Evolutionary conservation across 495 filamentous ascomycete species (phyloP).

Genomic region (Xylaria nigripes): DNA sequence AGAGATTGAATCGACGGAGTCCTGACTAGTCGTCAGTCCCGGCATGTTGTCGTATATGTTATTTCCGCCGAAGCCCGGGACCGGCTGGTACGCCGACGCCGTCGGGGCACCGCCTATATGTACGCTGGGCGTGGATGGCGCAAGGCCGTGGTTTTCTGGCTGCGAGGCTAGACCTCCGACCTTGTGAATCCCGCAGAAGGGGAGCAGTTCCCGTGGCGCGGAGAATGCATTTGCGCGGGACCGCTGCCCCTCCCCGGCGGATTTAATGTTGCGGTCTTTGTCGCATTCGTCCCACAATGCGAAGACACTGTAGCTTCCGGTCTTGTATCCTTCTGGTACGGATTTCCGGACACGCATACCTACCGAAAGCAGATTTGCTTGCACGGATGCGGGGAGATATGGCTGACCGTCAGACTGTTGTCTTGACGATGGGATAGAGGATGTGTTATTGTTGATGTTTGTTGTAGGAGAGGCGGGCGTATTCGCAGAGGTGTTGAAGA

Average conservation of each 20-base stretch:
- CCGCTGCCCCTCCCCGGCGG: slow-evolving; percentile 16
- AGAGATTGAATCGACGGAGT: slow-evolving; percentile 23
- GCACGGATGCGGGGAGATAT: slow-evolving; percentile 51
- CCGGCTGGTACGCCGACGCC: slow-evolving; percentile 5
- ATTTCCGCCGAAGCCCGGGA: slow-evolving; percentile 9
- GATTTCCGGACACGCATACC: slow-evolving; percentile 91
- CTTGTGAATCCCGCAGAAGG: slow-evolving; percentile 69
- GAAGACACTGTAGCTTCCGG: slow-evolving; percentile 44
- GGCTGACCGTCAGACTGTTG: not conserved
- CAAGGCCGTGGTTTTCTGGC: slow-evolving; percentile 9
- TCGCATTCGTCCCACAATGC: slow-evolving; percentile 34
- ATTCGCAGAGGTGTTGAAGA: slow-evolving; percentile 26
- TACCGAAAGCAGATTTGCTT: slow-evolving; percentile 72
- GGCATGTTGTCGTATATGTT: slow-evolving; percentile 21
- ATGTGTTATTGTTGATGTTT: slow-evolving; percentile 18
- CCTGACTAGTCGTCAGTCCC: slow-evolving; percentile 34
- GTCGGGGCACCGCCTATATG: not conserved
- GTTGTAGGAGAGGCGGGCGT: slow-evolving; percentile 7
- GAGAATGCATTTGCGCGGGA: slow-evolving; percentile 24
- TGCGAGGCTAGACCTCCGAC: slow-evolving; percentile 50
- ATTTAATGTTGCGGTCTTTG: slow-evolving; percentile 1
- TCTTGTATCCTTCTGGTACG: slow-evolving; percentile 88
- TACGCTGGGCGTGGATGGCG: not conserved
- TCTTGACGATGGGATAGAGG: slow-evolving; percentile 20
- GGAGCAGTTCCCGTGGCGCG: slow-evolving; percentile 50